Conservation (phyloP, 2,329 filamentous ascomycete genomes). For the Incumbomyces delicatus region DNA sequence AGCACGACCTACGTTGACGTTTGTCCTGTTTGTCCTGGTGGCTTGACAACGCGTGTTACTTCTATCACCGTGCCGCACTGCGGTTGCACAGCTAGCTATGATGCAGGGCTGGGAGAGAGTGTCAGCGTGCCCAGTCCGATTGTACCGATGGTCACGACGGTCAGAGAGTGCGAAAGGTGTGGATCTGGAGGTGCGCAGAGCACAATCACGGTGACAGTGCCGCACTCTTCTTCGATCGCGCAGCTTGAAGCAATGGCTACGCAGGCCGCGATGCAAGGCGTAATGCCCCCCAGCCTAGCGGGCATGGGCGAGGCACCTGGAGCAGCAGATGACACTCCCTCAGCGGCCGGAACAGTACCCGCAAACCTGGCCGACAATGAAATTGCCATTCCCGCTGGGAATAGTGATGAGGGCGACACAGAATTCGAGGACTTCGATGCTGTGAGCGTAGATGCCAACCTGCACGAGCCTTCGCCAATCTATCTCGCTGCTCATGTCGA, state of each 20-base stretch:
- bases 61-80: constrained; percentile 15
- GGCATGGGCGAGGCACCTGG: background rate
- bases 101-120: background rate
- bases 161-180: background rate
- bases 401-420: background rate
- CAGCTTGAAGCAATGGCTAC: constrained; percentile 1
- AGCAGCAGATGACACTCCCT: background rate
- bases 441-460: background rate
- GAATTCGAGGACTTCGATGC: background rate
- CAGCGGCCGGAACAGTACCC: background rate
- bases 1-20: constrained; percentile 15
- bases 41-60: constrained; percentile 10
- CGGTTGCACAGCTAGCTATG: constrained; percentile 13
- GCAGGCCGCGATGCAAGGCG: background rate
- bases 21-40: constrained; percentile 12
- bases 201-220: constrained; percentile 13
- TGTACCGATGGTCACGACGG: constrained; percentile 16
- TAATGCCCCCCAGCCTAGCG: constrained; percentile 2
- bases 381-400: background rate
- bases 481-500: background rate
- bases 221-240: constrained; percentile 10
- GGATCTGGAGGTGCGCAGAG: background rate
- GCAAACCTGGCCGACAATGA: background rate
- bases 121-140: constrained; percentile 3
- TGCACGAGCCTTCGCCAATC: no score